Conservation (phyloP, 2,329 filamentous ascomycete genomes). For the Scytalidium lignicola region DNA sequence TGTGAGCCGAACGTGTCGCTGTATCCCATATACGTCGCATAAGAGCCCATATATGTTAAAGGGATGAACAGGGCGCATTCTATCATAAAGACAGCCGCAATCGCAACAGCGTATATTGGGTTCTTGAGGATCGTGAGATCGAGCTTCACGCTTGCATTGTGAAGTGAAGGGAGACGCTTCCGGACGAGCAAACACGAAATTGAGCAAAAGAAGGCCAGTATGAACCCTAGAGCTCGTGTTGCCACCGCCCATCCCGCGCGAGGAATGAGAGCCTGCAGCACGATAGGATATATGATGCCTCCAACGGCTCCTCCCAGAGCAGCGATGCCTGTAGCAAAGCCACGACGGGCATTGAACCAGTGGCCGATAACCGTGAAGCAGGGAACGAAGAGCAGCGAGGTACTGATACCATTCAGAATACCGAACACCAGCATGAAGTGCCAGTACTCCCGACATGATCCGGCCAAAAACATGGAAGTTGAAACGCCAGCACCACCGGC, state of each 20-base stretch:
- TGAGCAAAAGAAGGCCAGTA: slow-evolving; percentile 4
- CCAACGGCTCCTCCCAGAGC: slow-evolving; percentile 68
- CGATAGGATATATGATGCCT: slow-evolving; percentile 57
- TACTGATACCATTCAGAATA: slow-evolving; percentile 67
- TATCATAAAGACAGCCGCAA: slow-evolving; percentile 61
- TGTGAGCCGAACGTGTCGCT: slow-evolving; percentile 63
- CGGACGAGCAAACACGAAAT: slow-evolving; percentile 20
- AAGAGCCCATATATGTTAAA: slow-evolving; percentile 73
- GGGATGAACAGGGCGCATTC: slow-evolving; percentile 75
- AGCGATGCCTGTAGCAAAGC: slow-evolving; percentile 75
- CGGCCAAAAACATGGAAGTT: slow-evolving; percentile 39
- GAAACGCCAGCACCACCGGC: slow-evolving; percentile 6
- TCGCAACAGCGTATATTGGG: slow-evolving; percentile 56
- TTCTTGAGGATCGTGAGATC: slow-evolving; percentile 61
- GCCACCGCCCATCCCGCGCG: slow-evolving; percentile 10
- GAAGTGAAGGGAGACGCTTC: slow-evolving; percentile 56
- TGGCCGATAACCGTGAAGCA: slow-evolving; percentile 74
- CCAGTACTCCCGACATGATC: slow-evolving; percentile 37
- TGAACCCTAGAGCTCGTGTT: slow-evolving; percentile 1
- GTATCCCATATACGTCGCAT: slow-evolving; percentile 62
- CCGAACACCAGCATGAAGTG: slow-evolving; percentile 48
- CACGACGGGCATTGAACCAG: slow-evolving; percentile 70
- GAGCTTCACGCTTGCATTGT: slow-evolving; percentile 52
- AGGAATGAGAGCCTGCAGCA: slow-evolving; percentile 23
- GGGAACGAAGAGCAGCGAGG: slow-evolving; percentile 78